These are phyloP conservation scores for Rhinocladiella similis DNA, from an alignment of 2,329 filamentous ascomycete species.

Conservation along the genomic window DNA sequence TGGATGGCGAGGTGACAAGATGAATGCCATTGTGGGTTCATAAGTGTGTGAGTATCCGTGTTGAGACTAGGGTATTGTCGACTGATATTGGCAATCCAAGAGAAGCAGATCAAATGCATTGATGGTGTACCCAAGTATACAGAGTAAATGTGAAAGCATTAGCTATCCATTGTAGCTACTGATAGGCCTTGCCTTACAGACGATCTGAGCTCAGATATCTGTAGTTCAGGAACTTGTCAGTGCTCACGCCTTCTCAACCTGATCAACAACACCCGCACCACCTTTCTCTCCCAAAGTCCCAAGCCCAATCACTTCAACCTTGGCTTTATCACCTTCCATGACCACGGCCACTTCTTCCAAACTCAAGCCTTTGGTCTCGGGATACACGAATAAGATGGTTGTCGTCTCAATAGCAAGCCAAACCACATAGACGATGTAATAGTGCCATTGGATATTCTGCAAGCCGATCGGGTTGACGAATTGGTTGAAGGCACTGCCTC, in stretches of 20 bases:
- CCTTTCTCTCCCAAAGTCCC: constrained; percentile 13
- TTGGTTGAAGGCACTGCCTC: constrained; percentile 19
- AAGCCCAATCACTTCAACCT: constrained; percentile 19
- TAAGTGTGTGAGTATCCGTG: too few relatives aligned
- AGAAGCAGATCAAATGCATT: too few relatives aligned
- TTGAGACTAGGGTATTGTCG: too few relatives aligned
- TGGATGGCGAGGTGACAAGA: too few relatives aligned
- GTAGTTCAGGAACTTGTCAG: background rate
- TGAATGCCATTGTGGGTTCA: too few relatives aligned
- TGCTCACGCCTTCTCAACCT: constrained; percentile 18
- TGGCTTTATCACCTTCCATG: constrained; percentile 22
- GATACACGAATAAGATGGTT: constrained; percentile 31
- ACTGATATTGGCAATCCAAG: too few relatives aligned
- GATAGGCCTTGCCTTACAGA: too few relatives aligned
- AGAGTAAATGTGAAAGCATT: too few relatives aligned
- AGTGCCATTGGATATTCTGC: constrained; percentile 36
- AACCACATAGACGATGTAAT: constrained; percentile 41
- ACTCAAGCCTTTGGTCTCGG: constrained; percentile 32
- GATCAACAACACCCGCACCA: constrained; percentile 9
- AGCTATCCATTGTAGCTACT: too few relatives aligned
- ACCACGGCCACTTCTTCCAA: constrained; percentile 33
- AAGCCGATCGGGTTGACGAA: constrained; percentile 31
- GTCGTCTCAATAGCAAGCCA: constrained; percentile 23
- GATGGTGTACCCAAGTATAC: too few relatives aligned
- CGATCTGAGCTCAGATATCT: too few relatives aligned